Evolutionary conservation across 202 grass and related monocot species (phyloP), one percentile per base, ranked within the genome.

Genomic region (Sporobolus alterniflorus): DNA sequence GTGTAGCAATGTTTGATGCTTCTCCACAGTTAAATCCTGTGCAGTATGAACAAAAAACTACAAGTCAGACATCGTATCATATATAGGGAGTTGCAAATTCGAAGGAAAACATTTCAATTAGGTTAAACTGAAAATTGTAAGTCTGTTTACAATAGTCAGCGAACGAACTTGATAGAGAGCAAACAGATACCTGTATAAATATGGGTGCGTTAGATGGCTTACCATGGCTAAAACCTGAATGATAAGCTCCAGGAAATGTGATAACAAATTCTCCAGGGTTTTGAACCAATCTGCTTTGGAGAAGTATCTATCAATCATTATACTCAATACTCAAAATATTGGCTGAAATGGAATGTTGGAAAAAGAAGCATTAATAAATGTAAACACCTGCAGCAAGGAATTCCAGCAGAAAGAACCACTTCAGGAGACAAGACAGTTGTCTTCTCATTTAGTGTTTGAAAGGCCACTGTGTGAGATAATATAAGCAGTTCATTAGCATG

Each of bases 211-310:
- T 64, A 87, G 74, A 83, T 82, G 69, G 28, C 69, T 67, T 94
- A 99, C 93, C 96, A 61, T 96, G 96, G 84, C 93, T 99, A 85
- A 99, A 99, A 74, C 96, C 96, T 77, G 91, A 92, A 90, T 99
- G 96, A 92, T 99, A 99, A 83, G 96, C 93, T 88, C 96, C 96
- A 87, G 96, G 96, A 67, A 99, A 96, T 22, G 96, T 99, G 74
- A 99, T 94, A 81, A 99, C 89, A 91, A 99, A 99, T 49, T 99
- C 96, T 87, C 96, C 96, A 90, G 89, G 85, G 82, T 96, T 99
- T 85, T 99, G 96, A 79, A 99, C 96, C 91, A 99, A 94, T 87
- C 96, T 99, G 96, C 76, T 94, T 87, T 73, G 66, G 76, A 82
- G 79, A 92, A 86, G 73, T 71, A 88, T 84, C 80, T 82, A 79